A percentile compares a stretch with the other conserved stretches of the same genome.
Evolutionary conservation across 169 alveolate genomes (phyloP).

Genomic region (Plasmodium knowlesi): DNA sequence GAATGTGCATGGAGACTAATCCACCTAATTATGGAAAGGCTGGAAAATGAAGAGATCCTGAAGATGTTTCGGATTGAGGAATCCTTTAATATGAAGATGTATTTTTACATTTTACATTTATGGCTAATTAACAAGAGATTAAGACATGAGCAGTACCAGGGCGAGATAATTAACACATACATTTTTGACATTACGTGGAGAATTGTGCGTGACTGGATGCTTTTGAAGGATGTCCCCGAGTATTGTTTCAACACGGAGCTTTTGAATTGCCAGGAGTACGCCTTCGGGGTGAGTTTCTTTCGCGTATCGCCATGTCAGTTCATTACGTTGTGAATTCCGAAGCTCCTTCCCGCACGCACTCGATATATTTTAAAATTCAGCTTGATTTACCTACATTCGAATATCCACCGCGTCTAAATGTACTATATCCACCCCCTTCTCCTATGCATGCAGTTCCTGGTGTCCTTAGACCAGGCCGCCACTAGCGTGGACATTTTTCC

Average conservation of each 20-base stretch:
- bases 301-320: not conserved
- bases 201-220: slow-evolving; percentile 82
- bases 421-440: not conserved
- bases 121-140: slow-evolving; percentile 84
- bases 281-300: slow-evolving; percentile 48
- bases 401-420: not conserved
- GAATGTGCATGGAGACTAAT: slow-evolving; percentile 83
- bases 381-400: not conserved
- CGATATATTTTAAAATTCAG: not conserved
- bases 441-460: slow-evolving; percentile 41
- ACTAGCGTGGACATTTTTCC: slow-evolving; percentile 62
- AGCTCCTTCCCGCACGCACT: not conserved
- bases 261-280: slow-evolving; percentile 70
- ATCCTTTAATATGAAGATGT: slow-evolving; percentile 82
- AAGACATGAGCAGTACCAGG: slow-evolving; percentile 80
- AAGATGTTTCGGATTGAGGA: slow-evolving; percentile 79
- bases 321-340: not conserved
- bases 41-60: slow-evolving; percentile 81
- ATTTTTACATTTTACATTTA: slow-evolving; percentile 81
- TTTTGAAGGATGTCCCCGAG: slow-evolving; percentile 72
- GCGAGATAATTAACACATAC: slow-evolving; percentile 80
- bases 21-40: slow-evolving; percentile 82
- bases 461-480: slow-evolving; percentile 61
- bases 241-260: slow-evolving; percentile 62
- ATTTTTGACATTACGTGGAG: slow-evolving; percentile 77